phyloP scores from a whole-genome alignment of 139 green algal species.

The Tetraselmis striata region DNA sequence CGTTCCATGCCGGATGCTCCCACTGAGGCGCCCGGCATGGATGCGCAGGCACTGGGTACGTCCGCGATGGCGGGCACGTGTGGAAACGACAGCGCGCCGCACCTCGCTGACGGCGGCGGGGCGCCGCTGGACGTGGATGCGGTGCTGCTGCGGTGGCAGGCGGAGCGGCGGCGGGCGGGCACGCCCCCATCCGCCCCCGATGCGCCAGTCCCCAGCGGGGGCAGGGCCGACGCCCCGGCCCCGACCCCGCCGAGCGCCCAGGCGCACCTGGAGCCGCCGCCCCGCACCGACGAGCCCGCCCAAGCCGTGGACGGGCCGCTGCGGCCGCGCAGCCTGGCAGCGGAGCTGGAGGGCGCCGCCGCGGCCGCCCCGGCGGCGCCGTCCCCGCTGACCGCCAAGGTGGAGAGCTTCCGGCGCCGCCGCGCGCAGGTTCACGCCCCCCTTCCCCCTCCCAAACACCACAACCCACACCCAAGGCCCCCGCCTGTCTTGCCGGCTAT shows the following conservation, averaged over 20 bases:
- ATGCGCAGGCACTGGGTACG: too few relatives aligned
- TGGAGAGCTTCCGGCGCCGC: not conserved
- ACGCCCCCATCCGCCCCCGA: not conserved
- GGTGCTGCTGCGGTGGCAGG: not conserved
- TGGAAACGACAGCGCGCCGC: too few relatives aligned
- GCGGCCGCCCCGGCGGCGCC: too few relatives aligned
- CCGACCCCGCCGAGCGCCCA: not conserved
- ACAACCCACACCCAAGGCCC: too few relatives aligned
- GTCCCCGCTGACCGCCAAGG: not conserved
- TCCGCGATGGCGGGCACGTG: too few relatives aligned
- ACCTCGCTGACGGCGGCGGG: too few relatives aligned
- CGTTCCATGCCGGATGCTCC: too few relatives aligned
- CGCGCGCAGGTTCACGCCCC: not conserved
- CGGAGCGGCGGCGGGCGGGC: not conserved
- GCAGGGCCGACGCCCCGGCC: not conserved
- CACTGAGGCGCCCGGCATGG: too few relatives aligned
- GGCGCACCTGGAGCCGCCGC: not conserved
- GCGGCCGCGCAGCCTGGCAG: not conserved
- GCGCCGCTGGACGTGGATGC: not conserved
- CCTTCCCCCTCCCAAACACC: too few relatives aligned
- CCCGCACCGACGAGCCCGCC: not conserved
- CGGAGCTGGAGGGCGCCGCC: not conserved
- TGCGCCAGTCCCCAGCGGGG: too few relatives aligned
- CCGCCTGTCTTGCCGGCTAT: too few relatives aligned
- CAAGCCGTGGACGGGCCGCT: too few relatives aligned